phyloP scores from a whole-genome alignment of 108 stramenopile species.

The Epithemia pelagica region DNA sequence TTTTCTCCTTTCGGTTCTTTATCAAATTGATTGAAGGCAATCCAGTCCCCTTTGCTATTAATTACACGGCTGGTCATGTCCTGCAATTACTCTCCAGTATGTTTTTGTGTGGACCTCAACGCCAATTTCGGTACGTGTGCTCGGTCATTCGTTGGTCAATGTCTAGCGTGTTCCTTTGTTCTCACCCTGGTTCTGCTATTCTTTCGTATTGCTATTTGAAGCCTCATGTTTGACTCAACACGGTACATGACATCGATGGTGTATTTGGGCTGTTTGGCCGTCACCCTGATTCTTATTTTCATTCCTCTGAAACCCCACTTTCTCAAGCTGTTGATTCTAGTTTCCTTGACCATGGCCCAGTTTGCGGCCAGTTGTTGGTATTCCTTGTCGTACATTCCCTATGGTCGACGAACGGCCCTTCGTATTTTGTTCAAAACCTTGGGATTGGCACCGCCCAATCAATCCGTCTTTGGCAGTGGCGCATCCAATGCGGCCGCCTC shows the following conservation, averaged over 20 bases:
- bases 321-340: constrained; percentile 44
- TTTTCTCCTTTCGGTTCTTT: constrained; percentile 74
- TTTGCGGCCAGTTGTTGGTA: constrained; percentile 73
- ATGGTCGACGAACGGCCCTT: constrained; percentile 50
- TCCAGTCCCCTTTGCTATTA: constrained; percentile 75
- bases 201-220: constrained; percentile 2
- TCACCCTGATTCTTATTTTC: constrained; percentile 62
- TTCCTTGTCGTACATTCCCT: constrained; percentile 75
- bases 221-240: constrained; percentile 75
- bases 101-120: constrained; percentile 59
- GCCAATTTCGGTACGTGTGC: constrained; percentile 28
- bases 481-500: too few relatives aligned
- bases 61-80: constrained; percentile 58
- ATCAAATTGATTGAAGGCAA: constrained; percentile 68
- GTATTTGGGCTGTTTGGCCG: constrained; percentile 55
- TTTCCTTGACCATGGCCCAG: constrained; percentile 53
- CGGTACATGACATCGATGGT: constrained; percentile 44
- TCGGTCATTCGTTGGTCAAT: too few relatives aligned
- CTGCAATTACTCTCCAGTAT: constrained; percentile 28
- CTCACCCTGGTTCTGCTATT: neutral
- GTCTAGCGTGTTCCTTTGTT: neutral
- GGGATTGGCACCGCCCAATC: constrained; percentile 11
- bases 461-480: too few relatives aligned
- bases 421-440: constrained; percentile 21
- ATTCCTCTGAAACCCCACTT: constrained; percentile 39